A percentile compares a stretch with the other conserved stretches of the same genome.
phyloP scores from a whole-genome alignment of 768 basidiomycete genomes.

The Leccinellum rugosiceps region DNA sequence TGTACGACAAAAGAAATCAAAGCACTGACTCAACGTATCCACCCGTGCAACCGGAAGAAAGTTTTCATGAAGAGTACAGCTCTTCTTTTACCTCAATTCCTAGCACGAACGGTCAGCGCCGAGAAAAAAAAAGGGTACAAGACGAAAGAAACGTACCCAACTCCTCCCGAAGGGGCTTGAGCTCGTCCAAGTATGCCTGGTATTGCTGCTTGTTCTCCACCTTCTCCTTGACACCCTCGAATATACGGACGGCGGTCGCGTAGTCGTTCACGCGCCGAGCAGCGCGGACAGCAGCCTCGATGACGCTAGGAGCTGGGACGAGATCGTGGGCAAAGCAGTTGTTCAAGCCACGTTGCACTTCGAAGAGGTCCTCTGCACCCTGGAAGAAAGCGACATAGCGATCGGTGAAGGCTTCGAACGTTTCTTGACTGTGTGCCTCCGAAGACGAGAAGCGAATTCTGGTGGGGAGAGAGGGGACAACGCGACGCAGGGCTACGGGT shows the following conservation, averaged over 20 bases:
- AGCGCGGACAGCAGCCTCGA: constrained; percentile 86
- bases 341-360: constrained; percentile 98
- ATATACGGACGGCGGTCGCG: constrained; percentile 92
- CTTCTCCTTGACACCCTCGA: constrained; percentile 96
- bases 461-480: constrained; percentile 43
- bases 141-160: constrained; percentile 58
- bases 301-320: constrained; percentile 78
- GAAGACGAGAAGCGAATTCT: constrained; percentile 38
- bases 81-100: constrained; percentile 65
- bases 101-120: constrained; percentile 18
- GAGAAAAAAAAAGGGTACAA: not conserved
- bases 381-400: constrained; percentile 95
- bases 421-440: constrained; percentile 77
- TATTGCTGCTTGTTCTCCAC: constrained; percentile 98
- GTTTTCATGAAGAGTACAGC: constrained; percentile 47
- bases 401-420: constrained; percentile 90
- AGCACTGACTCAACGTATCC: constrained; percentile 17
- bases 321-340: constrained; percentile 99
- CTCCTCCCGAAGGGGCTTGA: constrained; percentile 86
- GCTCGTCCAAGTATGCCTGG: constrained; percentile 86
- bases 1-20: not conserved
- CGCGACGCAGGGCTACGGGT: constrained; percentile 36
- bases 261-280: constrained; percentile 94
- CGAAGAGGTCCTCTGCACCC: constrained; percentile 91
- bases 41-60: constrained; percentile 7